Base-by-base conservation (phyloP, 164 flowering plant genomes). In the Cinnamomum chago region DNA sequence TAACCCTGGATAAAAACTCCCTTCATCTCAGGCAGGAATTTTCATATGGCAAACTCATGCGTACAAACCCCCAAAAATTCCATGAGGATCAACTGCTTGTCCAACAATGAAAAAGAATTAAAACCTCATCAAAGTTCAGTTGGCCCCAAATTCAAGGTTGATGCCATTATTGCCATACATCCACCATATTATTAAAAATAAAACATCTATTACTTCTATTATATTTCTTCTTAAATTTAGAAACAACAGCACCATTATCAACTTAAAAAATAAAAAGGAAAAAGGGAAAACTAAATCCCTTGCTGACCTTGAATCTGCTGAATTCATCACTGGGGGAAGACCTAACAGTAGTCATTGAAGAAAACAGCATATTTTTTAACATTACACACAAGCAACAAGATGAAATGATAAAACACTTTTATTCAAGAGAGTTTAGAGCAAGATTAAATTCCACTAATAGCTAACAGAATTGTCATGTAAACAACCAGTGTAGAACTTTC, bases 101-200 rank as follows among this genome's bases (percentile, higher is more conserved):
- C 60, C 72, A 33, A 47, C 67, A 50, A n/a, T 62, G 60, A n/a
- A 47, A 55, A 35, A 33, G 14, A 25, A 60, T 58, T 24, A 30
- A 55, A 55, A n/a, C 52, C 70, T 25, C 20, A 58, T 60, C 65
- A 74, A n/a, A 52, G 64, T 75, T 69, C 30, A 60, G 58, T 58
- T 17, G 35, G 2, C 58, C 5, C 9, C 24, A 55, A 67, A 14
- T 65, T 35, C 14, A 67, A 70, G 47, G 62, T 40, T 55, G 68
- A 28, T 17, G 58, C 3, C 47, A 75, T 17, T 67, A 30, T 30
- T 30, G 35, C 58, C 60, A 12, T 55, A 12, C 60, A 55, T 20
- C 15, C 60, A 55, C 2, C 6, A 55, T 1, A 55, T 14, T 55
- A 55, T 15, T 15, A 55, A 55, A 14, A 55, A 14, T 3, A 4